Evolutionary conservation across 495 filamentous ascomycete species (phyloP), one percentile per base, ranked within the genome.

Genomic region (Aspergillus asperescens): DNA sequence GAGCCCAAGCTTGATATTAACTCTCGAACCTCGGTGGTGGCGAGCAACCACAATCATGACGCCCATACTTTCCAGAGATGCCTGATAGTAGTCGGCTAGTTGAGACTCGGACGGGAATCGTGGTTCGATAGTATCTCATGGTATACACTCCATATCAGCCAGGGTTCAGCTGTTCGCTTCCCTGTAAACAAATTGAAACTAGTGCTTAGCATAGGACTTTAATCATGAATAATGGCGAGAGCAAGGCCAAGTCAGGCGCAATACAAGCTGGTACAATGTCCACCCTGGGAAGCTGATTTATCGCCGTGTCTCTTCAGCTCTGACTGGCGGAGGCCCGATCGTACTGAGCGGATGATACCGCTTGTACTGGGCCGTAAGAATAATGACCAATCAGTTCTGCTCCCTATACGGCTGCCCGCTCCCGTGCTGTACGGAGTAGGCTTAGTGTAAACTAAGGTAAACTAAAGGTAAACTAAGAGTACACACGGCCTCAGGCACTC

Each of bases 261-360:
- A 27, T 57, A 57, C 49, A 39, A 28, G 13, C 38, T 29, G 22
- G 39, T 53, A 49, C 45, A 16, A 20, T 48, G 50, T 52, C 50
- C 50, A 43, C 27, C 41, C 12, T 23, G 15, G 49, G 50, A 55
- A 28, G 48, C 44, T 58, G 24, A 47, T 50, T 34, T 45, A 27
- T 52, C 40, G 51, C 50, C 28, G 19, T 43, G 32, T 38, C 52
- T 54, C 28, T 25, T 10, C 22, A 19, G 39, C 32, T 48, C 52
- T 62, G 22, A 43, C 28, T 52, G 46, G 55, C 46, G 37, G 44
- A 56, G 28, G 31, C 48, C 47, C 38, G 38, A 58, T 60, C 52
- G 34, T 46, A 57, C 54, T 41, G 49, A 52, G 42, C 34, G 50
- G 48, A 53, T 50, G 55, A 56, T 52, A 60, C 53, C 19, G 35